phyloP scores from a whole-genome alignment of 2,329 filamentous ascomycete genomes.

The Aureobasidium uvarum region DNA sequence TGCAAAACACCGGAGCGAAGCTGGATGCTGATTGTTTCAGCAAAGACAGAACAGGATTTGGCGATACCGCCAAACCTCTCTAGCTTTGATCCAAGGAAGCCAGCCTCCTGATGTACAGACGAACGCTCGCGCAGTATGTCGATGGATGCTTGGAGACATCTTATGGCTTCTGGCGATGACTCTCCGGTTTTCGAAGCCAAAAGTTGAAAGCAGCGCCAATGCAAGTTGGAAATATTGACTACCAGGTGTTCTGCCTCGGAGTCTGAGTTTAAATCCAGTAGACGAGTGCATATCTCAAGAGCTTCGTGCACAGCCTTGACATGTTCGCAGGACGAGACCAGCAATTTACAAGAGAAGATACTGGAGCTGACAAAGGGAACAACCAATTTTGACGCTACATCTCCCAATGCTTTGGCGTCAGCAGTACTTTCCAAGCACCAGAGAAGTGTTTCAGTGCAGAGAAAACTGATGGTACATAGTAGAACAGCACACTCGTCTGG shows the following conservation, averaged over 20 bases:
- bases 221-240: conserved; percentile 68
- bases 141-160: conserved; percentile 44
- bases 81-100: conserved; percentile 62
- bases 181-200: background rate
- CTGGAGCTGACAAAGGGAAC: conserved; percentile 16
- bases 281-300: background rate
- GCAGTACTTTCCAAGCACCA: background rate
- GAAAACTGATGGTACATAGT: background rate
- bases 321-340: conserved; percentile 2
- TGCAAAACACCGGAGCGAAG: conserved; percentile 3
- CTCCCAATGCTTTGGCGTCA: background rate
- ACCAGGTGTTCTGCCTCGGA: conserved; percentile 8
- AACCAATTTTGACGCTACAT: background rate
- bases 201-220: conserved; percentile 55
- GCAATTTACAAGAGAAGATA: background rate
- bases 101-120: conserved; percentile 57
- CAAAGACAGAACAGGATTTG: background rate
- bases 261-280: background rate
- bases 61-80: conserved; percentile 60
- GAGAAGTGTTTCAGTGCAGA: conserved; percentile 4
- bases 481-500: background rate
- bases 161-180: background rate
- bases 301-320: background rate
- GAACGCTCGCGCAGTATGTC: conserved; percentile 59
- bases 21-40: background rate